These are phyloP conservation scores for Miscanthus sacchariflorus DNA, from an alignment of 202 grass and related monocot species.

Conservation along the genomic window DNA sequence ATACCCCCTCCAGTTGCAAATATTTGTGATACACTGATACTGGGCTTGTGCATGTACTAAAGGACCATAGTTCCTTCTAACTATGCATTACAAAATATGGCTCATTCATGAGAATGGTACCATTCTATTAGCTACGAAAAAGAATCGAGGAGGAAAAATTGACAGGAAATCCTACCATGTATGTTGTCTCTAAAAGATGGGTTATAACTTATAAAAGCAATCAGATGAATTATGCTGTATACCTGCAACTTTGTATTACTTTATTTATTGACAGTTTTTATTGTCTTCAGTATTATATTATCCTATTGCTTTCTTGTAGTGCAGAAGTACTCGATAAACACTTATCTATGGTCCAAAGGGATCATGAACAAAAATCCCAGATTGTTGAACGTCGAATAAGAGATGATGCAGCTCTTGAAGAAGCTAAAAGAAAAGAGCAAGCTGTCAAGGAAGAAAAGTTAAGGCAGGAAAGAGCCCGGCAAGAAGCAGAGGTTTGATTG, in stretches of 20 bases:
- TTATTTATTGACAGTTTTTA: neutral
- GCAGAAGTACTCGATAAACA: constrained; percentile 93
- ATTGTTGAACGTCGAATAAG: constrained; percentile 89
- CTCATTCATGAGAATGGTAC: neutral
- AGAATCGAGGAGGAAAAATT: neutral
- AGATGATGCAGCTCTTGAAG: constrained; percentile 91
- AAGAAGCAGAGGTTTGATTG: constrained; percentile 83
- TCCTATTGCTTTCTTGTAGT: constrained; percentile 67
- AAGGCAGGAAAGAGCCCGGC: constrained; percentile 74
- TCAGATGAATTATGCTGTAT: neutral
- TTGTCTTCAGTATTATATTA: constrained; percentile 39
- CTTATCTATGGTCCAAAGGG: constrained; percentile 87
- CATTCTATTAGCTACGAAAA: neutral
- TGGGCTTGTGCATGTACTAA: neutral
- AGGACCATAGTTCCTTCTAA: neutral
- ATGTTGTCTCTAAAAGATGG: neutral
- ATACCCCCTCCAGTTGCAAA: neutral
- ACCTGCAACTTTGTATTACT: neutral
- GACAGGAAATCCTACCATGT: neutral
- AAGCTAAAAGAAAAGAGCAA: constrained; percentile 85
- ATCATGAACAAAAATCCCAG: constrained; percentile 91
- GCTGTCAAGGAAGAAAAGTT: constrained; percentile 81
- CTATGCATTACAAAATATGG: neutral
- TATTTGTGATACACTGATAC: neutral
- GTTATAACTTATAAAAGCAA: neutral